Evolutionary conservation across 1,284 basidiomycete genomes (phyloP), one percentile per base, ranked within the genome.

Genomic region (Grifola frondosa): DNA sequence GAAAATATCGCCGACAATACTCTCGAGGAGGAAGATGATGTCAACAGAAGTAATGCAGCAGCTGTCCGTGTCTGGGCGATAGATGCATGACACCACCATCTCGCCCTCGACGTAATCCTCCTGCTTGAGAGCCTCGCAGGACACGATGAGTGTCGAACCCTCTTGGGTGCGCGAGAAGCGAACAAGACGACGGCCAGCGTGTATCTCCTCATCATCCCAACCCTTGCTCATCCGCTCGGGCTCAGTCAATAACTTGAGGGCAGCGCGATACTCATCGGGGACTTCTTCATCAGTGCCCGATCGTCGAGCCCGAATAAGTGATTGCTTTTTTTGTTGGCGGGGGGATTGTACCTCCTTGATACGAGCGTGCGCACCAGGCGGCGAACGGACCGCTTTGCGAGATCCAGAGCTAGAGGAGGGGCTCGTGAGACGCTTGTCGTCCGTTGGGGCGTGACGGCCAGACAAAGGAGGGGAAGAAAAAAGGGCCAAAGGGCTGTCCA

Each of bases 31-130:
- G 62, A 88, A 91, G 61, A 98, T 96, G 61, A 93, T 84, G 64
- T 98, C 95, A 49, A 97, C 95, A 0, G 92, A 96, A 11, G 95
- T 98, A 52, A 94, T 84, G 64, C 83, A 95, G 69, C 83, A 95
- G 19, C 81, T 73, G 53, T 86, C 81, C 31, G 77, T 80, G 44
- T 90, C 85, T 41, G 86, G 79, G 45, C 90, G 83, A 62, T 87
- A 91, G 63, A 98, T 96, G 73, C 95, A 97, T 1, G 91, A 96
- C 46, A 90, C 78, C 52, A 88, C 83, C 49, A 75, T 77, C 58
- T 81, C 80, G 20, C 59, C 66, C 6, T 70, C 57, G 30, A 65
- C 51, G 55, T 84, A 88, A 11, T 82, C 78, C 23, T 81, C 72
- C 45, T 80, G 81, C 0, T 62, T 56, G 57, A 89, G 76, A 16